Evolutionary conservation across 2,329 filamentous ascomycete genomes (phyloP), one percentile per base, ranked within the genome.

Genomic region (Aspergillus sclerotialis): DNA sequence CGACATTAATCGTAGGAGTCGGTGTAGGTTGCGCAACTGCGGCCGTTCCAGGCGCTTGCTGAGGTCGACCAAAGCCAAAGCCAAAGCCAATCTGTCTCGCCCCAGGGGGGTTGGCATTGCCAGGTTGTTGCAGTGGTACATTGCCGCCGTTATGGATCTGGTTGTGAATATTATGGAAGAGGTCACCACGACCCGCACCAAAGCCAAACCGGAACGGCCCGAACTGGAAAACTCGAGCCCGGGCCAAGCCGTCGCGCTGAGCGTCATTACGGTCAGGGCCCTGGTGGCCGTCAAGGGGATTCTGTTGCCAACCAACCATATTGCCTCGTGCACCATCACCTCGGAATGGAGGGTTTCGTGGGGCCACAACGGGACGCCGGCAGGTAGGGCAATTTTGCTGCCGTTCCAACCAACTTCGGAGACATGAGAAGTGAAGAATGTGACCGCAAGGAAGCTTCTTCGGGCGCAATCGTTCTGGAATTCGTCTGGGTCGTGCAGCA

Each of bases 311-410:
- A 4, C 44, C 56, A 28, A 30, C 50, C 6, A 23, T 49, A 35
- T 52, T 51, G 13, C 39, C 50, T 21, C 46, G 61, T 42, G 47
- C 49, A 12, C 30, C 45, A 13, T 38, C 48, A n/a, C 36, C 51
- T 15, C 40, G 55, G 61, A 65, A 36, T 52, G 41, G 50, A 31
- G 40, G 50, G 32, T 45, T 49, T 51, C 30, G 55, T 39, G 27
- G 55, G 42, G 42, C 64, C 2, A 73, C 72, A 24, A 94, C 92
- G 11, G 90, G 81, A 32, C 84, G 77, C 48, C 92, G 79, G 58
- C 92, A 98, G 2, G 88, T 98, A 5, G 92, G 92, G 57, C 92
- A 98, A 21, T 94, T 89, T 64, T 98, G 92, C 60, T 98, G 92
- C 44, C 92, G 75, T 67, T 98, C 92, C 17, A 98, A 73, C 92